phyloP scores from a whole-genome alignment of 1,284 basidiomycete species.

The Trichosporon inkin region DNA sequence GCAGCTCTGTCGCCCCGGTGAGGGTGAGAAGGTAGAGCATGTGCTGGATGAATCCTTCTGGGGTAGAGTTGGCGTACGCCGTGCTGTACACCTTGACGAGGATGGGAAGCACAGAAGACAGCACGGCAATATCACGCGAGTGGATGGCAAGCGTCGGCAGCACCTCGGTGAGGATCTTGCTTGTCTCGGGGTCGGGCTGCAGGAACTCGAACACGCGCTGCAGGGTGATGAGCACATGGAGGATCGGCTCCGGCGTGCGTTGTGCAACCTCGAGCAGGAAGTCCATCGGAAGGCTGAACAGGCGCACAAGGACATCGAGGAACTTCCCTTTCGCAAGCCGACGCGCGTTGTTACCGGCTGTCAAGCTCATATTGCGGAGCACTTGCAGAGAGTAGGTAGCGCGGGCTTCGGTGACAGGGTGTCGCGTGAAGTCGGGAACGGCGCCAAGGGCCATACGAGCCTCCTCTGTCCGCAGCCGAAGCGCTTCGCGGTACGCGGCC shows the following conservation, averaged over 20 bases:
- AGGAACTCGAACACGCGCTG: slow-evolving; percentile 32
- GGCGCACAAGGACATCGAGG: slow-evolving; percentile 28
- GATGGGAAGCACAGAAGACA: slow-evolving; percentile 34
- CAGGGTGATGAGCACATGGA: slow-evolving; percentile 37
- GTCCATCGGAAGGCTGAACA: slow-evolving; percentile 36
- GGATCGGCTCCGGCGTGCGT: slow-evolving; percentile 35
- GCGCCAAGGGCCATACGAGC: slow-evolving; percentile 24
- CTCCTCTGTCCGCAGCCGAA: slow-evolving; percentile 2
- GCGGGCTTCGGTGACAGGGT: slow-evolving; percentile 27
- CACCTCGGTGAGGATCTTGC: slow-evolving; percentile 23
- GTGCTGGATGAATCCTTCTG: slow-evolving; percentile 32
- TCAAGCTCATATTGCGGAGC: slow-evolving; percentile 41
- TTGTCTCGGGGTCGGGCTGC: slow-evolving; percentile 4
- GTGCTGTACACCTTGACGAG: slow-evolving; percentile 24
- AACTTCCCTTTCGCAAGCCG: slow-evolving; percentile 28
- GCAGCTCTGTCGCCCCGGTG: slow-evolving; percentile 26
- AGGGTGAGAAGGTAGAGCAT: slow-evolving; percentile 35
- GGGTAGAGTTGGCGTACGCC: slow-evolving; percentile 6
- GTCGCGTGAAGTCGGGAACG: slow-evolving; percentile 33
- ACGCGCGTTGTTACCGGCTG: slow-evolving; percentile 35
- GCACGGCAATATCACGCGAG: slow-evolving; percentile 37
- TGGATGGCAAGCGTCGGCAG: slow-evolving; percentile 36
- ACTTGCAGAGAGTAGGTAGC: slow-evolving; percentile 39
- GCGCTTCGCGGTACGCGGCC: slow-evolving; percentile 19
- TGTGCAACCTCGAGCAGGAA: slow-evolving; percentile 36